Evolutionary conservation across 805 yeast genomes (phyloP), one percentile per base, ranked within the genome.

Genomic region (Ogataea allantospora): DNA sequence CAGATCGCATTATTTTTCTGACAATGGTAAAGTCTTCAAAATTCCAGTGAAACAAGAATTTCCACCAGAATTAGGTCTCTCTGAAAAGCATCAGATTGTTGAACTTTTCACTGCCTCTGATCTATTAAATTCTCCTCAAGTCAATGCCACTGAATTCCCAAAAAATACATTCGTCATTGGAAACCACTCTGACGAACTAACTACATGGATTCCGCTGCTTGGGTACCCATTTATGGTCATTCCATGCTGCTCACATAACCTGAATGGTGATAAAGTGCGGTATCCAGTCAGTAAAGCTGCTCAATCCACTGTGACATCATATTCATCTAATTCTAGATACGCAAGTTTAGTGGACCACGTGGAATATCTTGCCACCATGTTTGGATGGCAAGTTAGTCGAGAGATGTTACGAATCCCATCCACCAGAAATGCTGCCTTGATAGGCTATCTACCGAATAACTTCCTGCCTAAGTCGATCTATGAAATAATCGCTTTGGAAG

Each of bases 351-450:
- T 88, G 3, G 95, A 86, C 40, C 93, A 87, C 54, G 93, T 83
- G 4, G 88, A 80, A 44, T 77, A 77, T 27, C 51, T 88, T 15
- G 78, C 96, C 0, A 55, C 56, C 12, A 57, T 68, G 35, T 78
- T 77, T 51, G 97, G 97, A 0, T 91, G 98, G 98, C 64, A 71
- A 10, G 83, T 81, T 1, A 83, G 87, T 53, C 76, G 81, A 50
- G 98, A 91, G 58, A 83, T 84, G 83, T 64, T 91, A 30, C 71
- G 98, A 41, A 91, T 91, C 16, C 98, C 98, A 21, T 86, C 96
- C 41, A 91, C 98, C 0, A 68, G 97, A 58, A 91, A 91, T 55
- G 88, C 95, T 1, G 97, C 97, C 0, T 66, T 91, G 11, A 79
- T 91, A 33, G 96, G 95, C 0, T 70, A 75, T 35, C 62, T 68